Conservation (phyloP, 129 eudicot genomes). For the Rutidosis leptorrhynchoides region DNA sequence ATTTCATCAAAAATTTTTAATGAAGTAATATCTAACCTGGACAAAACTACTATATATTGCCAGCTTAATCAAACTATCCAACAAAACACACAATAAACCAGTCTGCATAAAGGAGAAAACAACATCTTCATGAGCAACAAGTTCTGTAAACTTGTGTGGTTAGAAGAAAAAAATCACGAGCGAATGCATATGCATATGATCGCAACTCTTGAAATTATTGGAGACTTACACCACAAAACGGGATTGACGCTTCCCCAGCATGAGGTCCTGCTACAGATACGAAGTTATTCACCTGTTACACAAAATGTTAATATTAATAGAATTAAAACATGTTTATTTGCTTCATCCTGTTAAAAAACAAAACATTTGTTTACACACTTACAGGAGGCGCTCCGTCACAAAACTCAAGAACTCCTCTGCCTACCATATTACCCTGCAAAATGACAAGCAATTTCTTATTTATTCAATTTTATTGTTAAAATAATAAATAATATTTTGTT, state of each 20-base stretch:
- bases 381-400: slow-evolving; percentile 96
- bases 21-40: slow-evolving; percentile 48
- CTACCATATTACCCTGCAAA: slow-evolving; percentile 80
- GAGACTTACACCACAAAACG: slow-evolving; percentile 65
- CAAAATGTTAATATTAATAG: neutral
- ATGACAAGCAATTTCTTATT: slow-evolving; percentile 13
- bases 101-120: slow-evolving; percentile 41
- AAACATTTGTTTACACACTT: slow-evolving; percentile 20
- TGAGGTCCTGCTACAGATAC: slow-evolving; percentile 88
- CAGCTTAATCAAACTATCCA: slow-evolving; percentile 48
- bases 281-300: slow-evolving; percentile 66
- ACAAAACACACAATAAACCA: slow-evolving; percentile 50
- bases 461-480: neutral
- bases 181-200: neutral
- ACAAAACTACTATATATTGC: slow-evolving; percentile 55
- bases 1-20: neutral
- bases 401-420: slow-evolving; percentile 74
- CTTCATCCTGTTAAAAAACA: neutral
- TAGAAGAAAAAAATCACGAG: slow-evolving; percentile 1
- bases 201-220: slow-evolving; percentile 3
- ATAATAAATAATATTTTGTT: neutral
- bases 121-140: slow-evolving; percentile 17
- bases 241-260: slow-evolving; percentile 80
- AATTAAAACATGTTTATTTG: neutral
- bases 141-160: slow-evolving; percentile 6